Conservation (phyloP, 495 filamentous ascomycete genomes). For the Penicillium odoratum region DNA sequence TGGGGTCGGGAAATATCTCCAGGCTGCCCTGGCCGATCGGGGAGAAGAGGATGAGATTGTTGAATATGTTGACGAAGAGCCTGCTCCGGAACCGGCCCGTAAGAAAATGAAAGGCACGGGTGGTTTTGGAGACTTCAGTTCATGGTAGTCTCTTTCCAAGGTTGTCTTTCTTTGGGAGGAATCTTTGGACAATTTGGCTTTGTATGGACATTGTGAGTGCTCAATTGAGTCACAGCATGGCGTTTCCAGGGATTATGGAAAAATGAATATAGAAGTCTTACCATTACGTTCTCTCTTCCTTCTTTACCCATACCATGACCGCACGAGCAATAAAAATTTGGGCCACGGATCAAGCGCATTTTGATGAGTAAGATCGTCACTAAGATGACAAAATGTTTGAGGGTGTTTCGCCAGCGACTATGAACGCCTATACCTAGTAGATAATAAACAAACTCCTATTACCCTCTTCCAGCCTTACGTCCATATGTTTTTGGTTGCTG, state of each 20-base stretch:
- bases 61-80: conserved; percentile 57
- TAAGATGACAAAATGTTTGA: no score
- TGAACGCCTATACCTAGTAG: no score
- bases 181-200: not conserved
- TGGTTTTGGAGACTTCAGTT: conserved; percentile 88
- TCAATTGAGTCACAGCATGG: not conserved
- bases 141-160: conserved; percentile 28
- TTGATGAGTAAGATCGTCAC: no score
- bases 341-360: no score
- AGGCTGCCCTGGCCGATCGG: conserved; percentile 51
- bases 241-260: not conserved
- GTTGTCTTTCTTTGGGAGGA: not conserved
- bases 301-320: no score
- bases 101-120: conserved; percentile 76
- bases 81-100: conserved; percentile 64
- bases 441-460: no score
- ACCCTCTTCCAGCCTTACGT: no score
- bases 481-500: no score
- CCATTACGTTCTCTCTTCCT: no score
- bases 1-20: conserved; percentile 78
- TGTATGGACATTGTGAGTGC: not conserved
- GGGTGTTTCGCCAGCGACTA: no score
- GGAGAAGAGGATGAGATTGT: conserved; percentile 57
- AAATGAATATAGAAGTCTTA: not conserved
- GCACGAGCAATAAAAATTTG: no score